A percentile compares a stretch with the other conserved stretches of the same genome.
Conservation (phyloP, 164 flowering plant species). For the Liquidambar formosana region DNA sequence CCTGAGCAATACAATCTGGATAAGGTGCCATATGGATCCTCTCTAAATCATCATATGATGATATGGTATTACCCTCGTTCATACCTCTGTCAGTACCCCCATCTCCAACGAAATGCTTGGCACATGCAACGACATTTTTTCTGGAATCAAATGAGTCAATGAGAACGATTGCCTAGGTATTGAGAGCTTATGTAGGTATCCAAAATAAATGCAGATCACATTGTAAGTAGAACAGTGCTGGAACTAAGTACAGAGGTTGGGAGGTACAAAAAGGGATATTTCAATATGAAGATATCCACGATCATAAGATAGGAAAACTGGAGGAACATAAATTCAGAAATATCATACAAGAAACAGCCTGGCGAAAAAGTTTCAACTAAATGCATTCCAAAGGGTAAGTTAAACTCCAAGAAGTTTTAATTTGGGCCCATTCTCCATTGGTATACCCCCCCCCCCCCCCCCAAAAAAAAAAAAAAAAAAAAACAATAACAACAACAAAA, state of each 20-base stretch:
- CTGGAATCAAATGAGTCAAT: constrained; percentile 27
- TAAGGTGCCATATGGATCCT: constrained; percentile 77
- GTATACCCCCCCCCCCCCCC: too few relatives aligned
- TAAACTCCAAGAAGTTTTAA: not conserved
- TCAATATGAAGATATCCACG: too few relatives aligned
- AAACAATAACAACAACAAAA: too few relatives aligned
- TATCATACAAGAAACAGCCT: not conserved
- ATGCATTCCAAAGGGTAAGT: too few relatives aligned
- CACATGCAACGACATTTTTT: constrained; percentile 63
- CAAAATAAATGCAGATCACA: too few relatives aligned
- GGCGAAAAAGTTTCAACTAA: too few relatives aligned
- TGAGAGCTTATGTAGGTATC: too few relatives aligned
- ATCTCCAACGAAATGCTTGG: constrained; percentile 83
- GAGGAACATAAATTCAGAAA: not conserved
- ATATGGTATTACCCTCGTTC: constrained; percentile 72
- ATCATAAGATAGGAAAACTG: not conserved
- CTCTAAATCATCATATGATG: constrained; percentile 55
- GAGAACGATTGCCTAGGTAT: not conserved
- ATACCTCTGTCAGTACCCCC: constrained; percentile 78
- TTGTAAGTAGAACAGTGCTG: too few relatives aligned
- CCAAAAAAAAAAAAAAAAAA: too few relatives aligned
- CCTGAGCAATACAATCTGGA: constrained; percentile 71
- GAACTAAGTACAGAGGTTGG: too few relatives aligned
- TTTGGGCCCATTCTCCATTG: not conserved
- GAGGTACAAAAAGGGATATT: too few relatives aligned